Base-by-base conservation (phyloP, 2,329 filamentous ascomycete genomes). In the Orbilia ellipsospora region DNA sequence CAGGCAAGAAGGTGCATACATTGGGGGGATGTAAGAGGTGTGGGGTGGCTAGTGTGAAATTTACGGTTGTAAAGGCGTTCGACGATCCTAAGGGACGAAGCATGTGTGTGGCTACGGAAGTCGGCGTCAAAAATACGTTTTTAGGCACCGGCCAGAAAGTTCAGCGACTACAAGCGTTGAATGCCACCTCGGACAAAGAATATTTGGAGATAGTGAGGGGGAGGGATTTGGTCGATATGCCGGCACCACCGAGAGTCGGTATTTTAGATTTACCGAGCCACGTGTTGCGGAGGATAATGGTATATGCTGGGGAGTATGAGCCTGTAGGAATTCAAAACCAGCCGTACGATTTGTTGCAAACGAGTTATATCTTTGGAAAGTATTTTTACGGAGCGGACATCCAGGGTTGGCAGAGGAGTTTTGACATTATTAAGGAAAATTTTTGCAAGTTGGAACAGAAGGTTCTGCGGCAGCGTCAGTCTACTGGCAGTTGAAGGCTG, bases 1-100 rank as follows among this genome's bases (percentile, higher is more conserved):
- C 10, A 6, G 13, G 13, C 23, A 51, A 50, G 16, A 26, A 28
- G 45, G 57, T 26, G 16, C n/a, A 15, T 16, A 59, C 57, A 40
- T 70, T 28, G 51, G 57, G 57, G 8, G 66, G 66, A 23, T 70
- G 66, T 57, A 57, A 36, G 51, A 42, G 23, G 13, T 70, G 66
- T 36, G 66, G 66, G 12, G n/a, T 48, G 20, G 42, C 56, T 20
- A 70, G 57, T 57, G 51, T 57, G 51, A 45, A 28, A 16, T 70
- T 70, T 57, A 61, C 60, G 50, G 66, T 70, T 16, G 57, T 70
- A n/a, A 31, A 70, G 26, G 40, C 57, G 16, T 70, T 70, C 26
- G 26, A 40, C 26, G 57, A 48, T 5, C 20, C 18, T 23, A 70
- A 31, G 23, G 57, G 16, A 13, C 54, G 66, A 26, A 63, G 40